Evolutionary conservation across 495 filamentous ascomycete species (phyloP).

Genomic region (Penicillium bialowiezense): DNA sequence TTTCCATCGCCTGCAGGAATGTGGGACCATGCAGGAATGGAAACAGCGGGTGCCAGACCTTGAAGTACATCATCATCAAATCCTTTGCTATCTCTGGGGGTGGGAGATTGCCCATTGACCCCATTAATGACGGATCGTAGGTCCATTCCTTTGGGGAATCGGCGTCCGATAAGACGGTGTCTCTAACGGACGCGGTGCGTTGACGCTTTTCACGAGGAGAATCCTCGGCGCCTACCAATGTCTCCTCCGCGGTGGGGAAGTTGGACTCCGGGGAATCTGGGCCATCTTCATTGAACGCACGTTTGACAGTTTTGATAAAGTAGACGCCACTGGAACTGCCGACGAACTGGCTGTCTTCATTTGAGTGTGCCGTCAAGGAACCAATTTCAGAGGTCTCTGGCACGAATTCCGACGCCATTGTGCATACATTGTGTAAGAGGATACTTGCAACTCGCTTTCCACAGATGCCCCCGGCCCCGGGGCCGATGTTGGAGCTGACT

Average conservation of each 20-base stretch:
- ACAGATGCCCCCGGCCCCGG: not conserved
- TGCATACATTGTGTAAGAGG: not conserved
- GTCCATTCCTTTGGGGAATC: constrained; percentile 24
- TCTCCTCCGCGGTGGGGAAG: constrained; percentile 40
- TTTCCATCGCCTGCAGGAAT: constrained; percentile 46
- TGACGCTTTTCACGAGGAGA: constrained; percentile 22
- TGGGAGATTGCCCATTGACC: constrained; percentile 28
- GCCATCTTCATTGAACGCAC: constrained; percentile 31
- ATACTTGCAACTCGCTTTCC: not conserved
- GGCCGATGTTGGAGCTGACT: not conserved
- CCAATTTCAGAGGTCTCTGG: constrained; percentile 35
- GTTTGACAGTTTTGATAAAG: constrained; percentile 43
- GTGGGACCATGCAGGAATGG: constrained; percentile 50
- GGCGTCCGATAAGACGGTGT: constrained; percentile 7
- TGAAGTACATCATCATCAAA: constrained; percentile 43
- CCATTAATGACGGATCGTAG: constrained; percentile 32
- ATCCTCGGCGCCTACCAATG: constrained; percentile 32
- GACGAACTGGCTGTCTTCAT: constrained; percentile 43
- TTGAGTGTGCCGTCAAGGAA: constrained; percentile 39
- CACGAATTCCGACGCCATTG: constrained; percentile 33
- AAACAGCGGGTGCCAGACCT: constrained; percentile 48
- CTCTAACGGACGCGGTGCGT: constrained; percentile 12
- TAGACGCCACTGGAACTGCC: constrained; percentile 43
- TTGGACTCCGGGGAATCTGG: constrained; percentile 19
- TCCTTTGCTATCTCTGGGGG: constrained; percentile 25